phyloP scores from a whole-genome alignment of 2,329 filamentous ascomycete genomes.

The Colletotrichum sojae region DNA sequence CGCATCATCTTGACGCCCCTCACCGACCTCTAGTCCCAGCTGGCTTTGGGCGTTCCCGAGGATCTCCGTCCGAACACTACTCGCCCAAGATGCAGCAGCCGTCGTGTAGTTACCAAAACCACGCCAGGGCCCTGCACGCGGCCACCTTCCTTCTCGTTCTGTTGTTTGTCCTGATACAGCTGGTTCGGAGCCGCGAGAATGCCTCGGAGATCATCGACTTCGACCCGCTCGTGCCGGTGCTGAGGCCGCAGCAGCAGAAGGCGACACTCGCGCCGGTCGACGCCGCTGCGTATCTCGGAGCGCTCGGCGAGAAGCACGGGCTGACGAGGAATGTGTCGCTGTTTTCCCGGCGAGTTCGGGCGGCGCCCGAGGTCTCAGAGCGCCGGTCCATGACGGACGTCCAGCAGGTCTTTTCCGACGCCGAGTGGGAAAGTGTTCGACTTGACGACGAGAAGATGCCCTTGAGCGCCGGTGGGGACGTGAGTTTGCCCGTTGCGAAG shows the following conservation, averaged over 20 bases:
- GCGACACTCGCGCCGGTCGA: background rate
- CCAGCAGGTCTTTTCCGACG: constrained; percentile 9
- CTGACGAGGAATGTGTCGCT: constrained; percentile 29
- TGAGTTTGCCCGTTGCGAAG: constrained; percentile 49
- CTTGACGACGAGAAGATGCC: constrained; percentile 18
- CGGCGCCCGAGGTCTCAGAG: background rate
- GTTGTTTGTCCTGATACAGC: constrained; percentile 32
- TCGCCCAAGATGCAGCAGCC: constrained; percentile 30
- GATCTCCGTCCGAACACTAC: background rate
- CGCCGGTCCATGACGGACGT: constrained; percentile 22
- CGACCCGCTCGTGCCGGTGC: constrained; percentile 32
- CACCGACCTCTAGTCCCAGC: constrained; percentile 2
- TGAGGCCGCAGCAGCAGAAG: constrained; percentile 10
- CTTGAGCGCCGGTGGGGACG: background rate
- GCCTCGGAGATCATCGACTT: constrained; percentile 29
- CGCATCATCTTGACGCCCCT: constrained; percentile 16
- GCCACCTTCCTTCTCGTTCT: constrained; percentile 35
- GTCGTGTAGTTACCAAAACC: constrained; percentile 22
- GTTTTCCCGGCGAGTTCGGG: constrained; percentile 25
- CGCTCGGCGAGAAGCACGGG: constrained; percentile 27
- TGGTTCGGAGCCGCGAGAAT: constrained; percentile 23
- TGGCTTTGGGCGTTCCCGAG: constrained; percentile 15
- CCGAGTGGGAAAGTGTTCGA: constrained; percentile 17
- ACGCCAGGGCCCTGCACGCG: constrained; percentile 35
- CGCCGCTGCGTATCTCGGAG: constrained; percentile 18